Base-by-base conservation (phyloP, 1,139 yeast genomes). In the Spathaspora sp. region DNA sequence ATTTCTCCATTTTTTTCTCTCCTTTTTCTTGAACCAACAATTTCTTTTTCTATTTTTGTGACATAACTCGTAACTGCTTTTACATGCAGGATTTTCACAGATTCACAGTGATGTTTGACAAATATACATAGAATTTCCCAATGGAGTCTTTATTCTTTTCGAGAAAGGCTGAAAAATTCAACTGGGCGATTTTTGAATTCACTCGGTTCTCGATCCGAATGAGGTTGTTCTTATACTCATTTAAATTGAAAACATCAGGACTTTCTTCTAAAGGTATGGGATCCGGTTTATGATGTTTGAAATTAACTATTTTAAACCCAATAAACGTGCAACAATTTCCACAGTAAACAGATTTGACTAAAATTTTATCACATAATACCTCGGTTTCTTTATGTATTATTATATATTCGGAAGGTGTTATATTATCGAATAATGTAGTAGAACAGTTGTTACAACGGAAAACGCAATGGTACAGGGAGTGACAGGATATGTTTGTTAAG, bases 281-380 rank as follows among this genome's bases (percentile, higher is more conserved):
- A n/a, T 31, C 39, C 10, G 44, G 36, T 15, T 40, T 36, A 15
- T 37, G 36, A 4, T 49, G 45, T n/a, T 45, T 47, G 25, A 52
- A 40, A 10, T 45, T 46, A 13, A 52, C 45, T 3, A 58, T 45
- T 39, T 51, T 52, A 39, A 53, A 55, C 6, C 64, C 62, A 13
- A 59, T 42, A 8, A 51, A 46, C n/a, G 47, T 51, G 24, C 43
- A 41, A 41, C 63, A 59, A 4, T 18, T 29, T n/a, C 40, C 45
- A 33, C 63, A 59, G 25, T 44, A 46, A 4, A 56, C 25, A 20
- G 53, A 49, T 18, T 51, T 49, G 3, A 54, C 46, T 15, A 52
- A 31, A 11, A 51, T 34, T 16, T 39, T 31, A 27, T 48, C 49
- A 42, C 43, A 39, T 27, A 50, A 43, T 17, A 43, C 42, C n/a